These are phyloP conservation scores for Paracorniculantispora psalliotae DNA, from an alignment of 2,329 filamentous ascomycete species.

Conservation along the genomic window DNA sequence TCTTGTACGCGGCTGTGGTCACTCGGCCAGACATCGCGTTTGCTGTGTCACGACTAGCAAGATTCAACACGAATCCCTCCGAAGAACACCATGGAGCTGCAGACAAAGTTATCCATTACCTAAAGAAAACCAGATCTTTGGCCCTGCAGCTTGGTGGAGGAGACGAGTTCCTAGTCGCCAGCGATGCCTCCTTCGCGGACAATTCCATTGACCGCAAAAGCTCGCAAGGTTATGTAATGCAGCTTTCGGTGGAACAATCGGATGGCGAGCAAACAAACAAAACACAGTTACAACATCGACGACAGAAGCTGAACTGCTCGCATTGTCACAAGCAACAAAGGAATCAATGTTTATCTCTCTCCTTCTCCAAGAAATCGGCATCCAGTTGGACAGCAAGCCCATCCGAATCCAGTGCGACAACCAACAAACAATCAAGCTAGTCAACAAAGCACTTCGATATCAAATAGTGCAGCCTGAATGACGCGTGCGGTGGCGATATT, in stretches of 20 bases:
- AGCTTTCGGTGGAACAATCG: conserved; percentile 7
- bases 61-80: not conserved
- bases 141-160: not conserved
- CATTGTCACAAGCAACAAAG: no score
- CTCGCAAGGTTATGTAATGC: conserved; percentile 11
- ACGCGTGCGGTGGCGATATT: no score
- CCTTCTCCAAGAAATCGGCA: no score
- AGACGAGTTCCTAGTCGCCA: not conserved
- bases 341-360: no score
- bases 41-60: not conserved
- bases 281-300: conserved; percentile 5
- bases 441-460: no score
- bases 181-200: conserved; percentile 12
- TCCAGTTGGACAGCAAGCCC: no score
- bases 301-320: no score
- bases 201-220: conserved; percentile 1
- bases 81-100: not conserved
- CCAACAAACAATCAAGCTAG: no score
- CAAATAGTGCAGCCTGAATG: no score
- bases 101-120: not conserved
- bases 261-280: conserved; percentile 6
- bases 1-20: not conserved
- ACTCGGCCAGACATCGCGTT: not conserved
- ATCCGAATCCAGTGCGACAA: no score
- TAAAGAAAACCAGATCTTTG: not conserved